These are phyloP conservation scores for Fusarium xylarioides DNA, from an alignment of 2,329 filamentous ascomycete genomes.

Conservation along the genomic window DNA sequence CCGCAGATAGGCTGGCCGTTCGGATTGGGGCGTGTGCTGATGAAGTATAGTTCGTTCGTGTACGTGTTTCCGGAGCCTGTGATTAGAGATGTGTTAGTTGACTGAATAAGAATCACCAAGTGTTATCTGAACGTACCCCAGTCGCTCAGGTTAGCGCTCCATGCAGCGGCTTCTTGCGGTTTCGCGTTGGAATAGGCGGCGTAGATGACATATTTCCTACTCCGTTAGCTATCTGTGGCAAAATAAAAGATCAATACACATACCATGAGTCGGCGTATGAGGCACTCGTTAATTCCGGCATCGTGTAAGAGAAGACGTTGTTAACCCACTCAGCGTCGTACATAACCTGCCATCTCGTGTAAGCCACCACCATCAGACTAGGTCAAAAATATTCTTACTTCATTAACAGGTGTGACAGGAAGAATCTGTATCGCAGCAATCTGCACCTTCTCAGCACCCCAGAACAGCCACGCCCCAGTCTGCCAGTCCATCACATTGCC, in stretches of 20 bases:
- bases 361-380: background rate
- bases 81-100: background rate
- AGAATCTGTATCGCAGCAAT: background rate
- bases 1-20: background rate
- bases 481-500: background rate
- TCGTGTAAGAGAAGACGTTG: background rate
- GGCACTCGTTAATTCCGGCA: background rate
- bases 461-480: background rate
- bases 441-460: background rate
- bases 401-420: background rate
- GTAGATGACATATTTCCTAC: background rate
- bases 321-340: background rate
- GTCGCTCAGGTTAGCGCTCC: background rate
- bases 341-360: background rate
- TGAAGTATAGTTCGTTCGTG: background rate
- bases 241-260: background rate
- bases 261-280: background rate
- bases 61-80: background rate
- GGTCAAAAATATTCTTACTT: background rate
- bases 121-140: background rate
- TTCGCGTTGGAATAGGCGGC: background rate
- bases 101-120: fast-evolving
- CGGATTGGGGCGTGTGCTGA: background rate
- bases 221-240: background rate
- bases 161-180: background rate